Percentiles rank a stretch among this genome's conserved stretches.
Conservation (phyloP, 2,329 filamentous ascomycete species). For the Metarhizium sp. region DNA sequence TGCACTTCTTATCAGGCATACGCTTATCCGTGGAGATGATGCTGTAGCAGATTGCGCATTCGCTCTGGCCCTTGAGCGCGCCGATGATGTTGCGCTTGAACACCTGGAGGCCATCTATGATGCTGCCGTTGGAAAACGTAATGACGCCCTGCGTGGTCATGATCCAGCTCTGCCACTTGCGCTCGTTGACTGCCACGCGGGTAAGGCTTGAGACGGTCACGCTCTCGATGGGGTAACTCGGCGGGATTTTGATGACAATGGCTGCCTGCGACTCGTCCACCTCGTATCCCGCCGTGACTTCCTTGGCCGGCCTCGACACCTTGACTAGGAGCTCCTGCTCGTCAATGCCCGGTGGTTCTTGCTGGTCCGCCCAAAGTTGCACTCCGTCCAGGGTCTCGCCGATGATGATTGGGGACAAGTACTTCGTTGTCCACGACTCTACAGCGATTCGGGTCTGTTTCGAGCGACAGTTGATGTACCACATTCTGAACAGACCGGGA, state of each 20-base stretch:
- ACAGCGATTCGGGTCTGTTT: constrained; percentile 73
- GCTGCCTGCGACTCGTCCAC: constrained; percentile 80
- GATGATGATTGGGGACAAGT: constrained; percentile 66
- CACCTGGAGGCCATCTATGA: constrained; percentile 77
- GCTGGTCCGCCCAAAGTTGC: constrained; percentile 50
- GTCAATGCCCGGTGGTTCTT: constrained; percentile 38
- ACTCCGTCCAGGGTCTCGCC: constrained; percentile 58
- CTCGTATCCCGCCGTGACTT: constrained; percentile 76
- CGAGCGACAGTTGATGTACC: constrained; percentile 75
- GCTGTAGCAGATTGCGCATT: constrained; percentile 95
- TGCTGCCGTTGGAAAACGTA: constrained; percentile 79
- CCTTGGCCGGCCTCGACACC: constrained; percentile 59
- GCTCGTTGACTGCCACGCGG: constrained; percentile 79
- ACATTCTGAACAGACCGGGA: constrained; percentile 69
- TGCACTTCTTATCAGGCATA: constrained; percentile 84
- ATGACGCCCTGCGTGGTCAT: constrained; percentile 85
- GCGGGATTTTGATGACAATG: constrained; percentile 73
- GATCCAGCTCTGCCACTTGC: constrained; percentile 89
- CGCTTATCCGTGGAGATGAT: constrained; percentile 84
- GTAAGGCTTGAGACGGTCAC: constrained; percentile 69
- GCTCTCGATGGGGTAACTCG: constrained; percentile 71
- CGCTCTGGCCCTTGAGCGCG: constrained; percentile 82
- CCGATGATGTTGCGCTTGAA: constrained; percentile 84
- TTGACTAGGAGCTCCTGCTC: constrained; percentile 56
- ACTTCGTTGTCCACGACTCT: constrained; percentile 76